phyloP scores from a whole-genome alignment of 768 basidiomycete species.

The Tulasnella sp. region DNA sequence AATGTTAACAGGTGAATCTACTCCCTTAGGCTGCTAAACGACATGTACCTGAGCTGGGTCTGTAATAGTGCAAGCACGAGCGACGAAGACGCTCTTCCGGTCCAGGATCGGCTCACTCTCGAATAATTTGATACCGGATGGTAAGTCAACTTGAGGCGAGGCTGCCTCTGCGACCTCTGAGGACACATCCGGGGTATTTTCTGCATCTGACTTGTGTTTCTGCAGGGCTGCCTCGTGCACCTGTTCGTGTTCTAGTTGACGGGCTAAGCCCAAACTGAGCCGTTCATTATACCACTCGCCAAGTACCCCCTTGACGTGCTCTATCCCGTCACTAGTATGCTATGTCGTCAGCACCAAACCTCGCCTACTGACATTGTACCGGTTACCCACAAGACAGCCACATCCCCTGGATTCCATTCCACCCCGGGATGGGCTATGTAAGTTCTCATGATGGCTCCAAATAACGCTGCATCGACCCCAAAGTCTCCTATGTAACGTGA shows the following conservation, averaged over 20 bases:
- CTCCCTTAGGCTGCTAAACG: constrained; percentile 31
- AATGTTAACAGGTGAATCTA: too few species aligned
- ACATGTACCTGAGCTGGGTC: constrained; percentile 70
- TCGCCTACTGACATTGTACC: neutral
- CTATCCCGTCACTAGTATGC: constrained; percentile 64
- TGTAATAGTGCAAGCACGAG: constrained; percentile 78
- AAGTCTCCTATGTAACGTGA: constrained; percentile 83
- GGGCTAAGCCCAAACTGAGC: constrained; percentile 45
- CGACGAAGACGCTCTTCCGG: constrained; percentile 83
- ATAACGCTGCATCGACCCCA: constrained; percentile 70
- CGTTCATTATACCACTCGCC: constrained; percentile 72
- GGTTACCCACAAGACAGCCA: constrained; percentile 65
- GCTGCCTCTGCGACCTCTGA: constrained; percentile 1
- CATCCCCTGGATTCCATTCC: constrained; percentile 72
- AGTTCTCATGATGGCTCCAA: constrained; percentile 76
- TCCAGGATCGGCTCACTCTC: constrained; percentile 82
- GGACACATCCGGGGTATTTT: neutral
- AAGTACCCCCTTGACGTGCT: constrained; percentile 69
- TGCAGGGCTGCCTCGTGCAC: constrained; percentile 1
- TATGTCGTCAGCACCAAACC: neutral
- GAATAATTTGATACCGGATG: constrained; percentile 66
- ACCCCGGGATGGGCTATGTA: constrained; percentile 73
- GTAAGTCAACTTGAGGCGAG: constrained; percentile 44
- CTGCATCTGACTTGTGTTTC: neutral
- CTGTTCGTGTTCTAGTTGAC: constrained; percentile 34